Evolutionary conservation across 2,329 filamentous ascomycete species (phyloP), one percentile per base, ranked within the genome.

Genomic region (Calonectria honghensis): DNA sequence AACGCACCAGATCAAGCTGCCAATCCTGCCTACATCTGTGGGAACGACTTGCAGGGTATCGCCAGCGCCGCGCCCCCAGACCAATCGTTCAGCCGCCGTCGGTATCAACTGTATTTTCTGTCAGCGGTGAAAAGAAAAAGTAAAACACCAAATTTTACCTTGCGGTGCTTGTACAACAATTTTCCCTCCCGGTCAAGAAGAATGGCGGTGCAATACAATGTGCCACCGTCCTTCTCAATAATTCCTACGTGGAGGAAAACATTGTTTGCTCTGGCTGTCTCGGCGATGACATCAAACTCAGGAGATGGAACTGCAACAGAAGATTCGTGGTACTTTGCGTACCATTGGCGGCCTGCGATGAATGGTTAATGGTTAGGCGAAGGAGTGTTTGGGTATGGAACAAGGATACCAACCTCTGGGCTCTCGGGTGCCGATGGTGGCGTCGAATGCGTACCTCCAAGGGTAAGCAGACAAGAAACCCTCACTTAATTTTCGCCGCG

Each of bases 391-490:
- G 24, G 27, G 0, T 18, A 27, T 35, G 39, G 13, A 24, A 35
- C 27, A 35, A 14, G 39, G 41, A 35, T 14, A n/a, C 27, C 16
- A 14, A 65, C 61, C 61, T 50, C 61, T 50, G 1, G 41, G 61
- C 29, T 65, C 61, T 2, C 61, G 61, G 7, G 61, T 27, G 11
- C 61, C 61, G 27, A 65, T 65, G 10, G 61, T 65, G 9, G 61
- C 39, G 6, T 65, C 61, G 31, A 65, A 65, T 31, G 61, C 41
- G 29, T 65, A 65, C 20, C 61, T 65, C 61, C 61, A 65, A 35
- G 61, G 61, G 18, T 65, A 65, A 24, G 61, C 61, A 14, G 61
- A 65, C 20, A 65, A 31, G 27, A 65, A 65, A 20, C 61, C 61
- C n/a, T 65, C 61, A 4, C 61, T 65, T 32, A n/a, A 35, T 48